Percentiles rank a stretch among this genome's conserved stretches.
phyloP scores from a whole-genome alignment of 1,139 yeast species.

The Pichia sp. region DNA sequence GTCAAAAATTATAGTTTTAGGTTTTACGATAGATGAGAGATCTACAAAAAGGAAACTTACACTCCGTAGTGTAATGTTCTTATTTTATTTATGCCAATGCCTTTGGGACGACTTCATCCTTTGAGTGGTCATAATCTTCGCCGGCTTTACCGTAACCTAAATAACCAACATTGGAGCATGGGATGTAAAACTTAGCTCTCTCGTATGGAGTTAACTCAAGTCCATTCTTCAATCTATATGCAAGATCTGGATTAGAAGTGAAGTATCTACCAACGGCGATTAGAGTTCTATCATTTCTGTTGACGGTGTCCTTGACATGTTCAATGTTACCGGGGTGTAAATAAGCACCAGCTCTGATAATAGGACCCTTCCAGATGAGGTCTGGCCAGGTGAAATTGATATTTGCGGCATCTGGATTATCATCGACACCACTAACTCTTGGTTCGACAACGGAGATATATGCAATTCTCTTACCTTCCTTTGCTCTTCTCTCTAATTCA shows the following conservation, averaged over 20 bases:
- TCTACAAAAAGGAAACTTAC: no score
- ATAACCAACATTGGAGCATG: slow-evolving; percentile 18
- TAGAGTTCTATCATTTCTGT: slow-evolving; percentile 13
- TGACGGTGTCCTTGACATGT: slow-evolving; percentile 3
- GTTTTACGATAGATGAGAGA: no score
- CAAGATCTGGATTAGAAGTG: slow-evolving; percentile 48
- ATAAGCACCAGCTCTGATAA: slow-evolving; percentile 14
- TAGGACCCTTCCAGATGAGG: slow-evolving; percentile 11
- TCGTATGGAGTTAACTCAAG: slow-evolving; percentile 34
- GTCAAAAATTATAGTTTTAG: no score
- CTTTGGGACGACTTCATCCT: slow-evolving; percentile 8
- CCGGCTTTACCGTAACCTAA: slow-evolving; percentile 11
- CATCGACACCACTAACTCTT: slow-evolving; percentile 20
- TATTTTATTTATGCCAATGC: slow-evolving; percentile 6
- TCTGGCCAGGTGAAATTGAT: slow-evolving; percentile 12
- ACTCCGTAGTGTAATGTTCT: no score
- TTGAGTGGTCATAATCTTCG: slow-evolving; percentile 9
- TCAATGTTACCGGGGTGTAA: slow-evolving; percentile 7
- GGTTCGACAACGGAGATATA: slow-evolving; percentile 40
- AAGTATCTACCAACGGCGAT: slow-evolving; percentile 36
- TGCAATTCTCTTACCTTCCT: slow-evolving; percentile 33
- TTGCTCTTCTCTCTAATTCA: slow-evolving; percentile 36
- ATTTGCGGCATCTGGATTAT: slow-evolving; percentile 5
- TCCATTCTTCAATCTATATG: slow-evolving; percentile 39
- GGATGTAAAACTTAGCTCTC: slow-evolving; percentile 32